A percentile compares a stretch with the other conserved stretches of the same genome.
Conservation (phyloP, 2,329 filamentous ascomycete genomes). For the Alternaria tenuissima region DNA sequence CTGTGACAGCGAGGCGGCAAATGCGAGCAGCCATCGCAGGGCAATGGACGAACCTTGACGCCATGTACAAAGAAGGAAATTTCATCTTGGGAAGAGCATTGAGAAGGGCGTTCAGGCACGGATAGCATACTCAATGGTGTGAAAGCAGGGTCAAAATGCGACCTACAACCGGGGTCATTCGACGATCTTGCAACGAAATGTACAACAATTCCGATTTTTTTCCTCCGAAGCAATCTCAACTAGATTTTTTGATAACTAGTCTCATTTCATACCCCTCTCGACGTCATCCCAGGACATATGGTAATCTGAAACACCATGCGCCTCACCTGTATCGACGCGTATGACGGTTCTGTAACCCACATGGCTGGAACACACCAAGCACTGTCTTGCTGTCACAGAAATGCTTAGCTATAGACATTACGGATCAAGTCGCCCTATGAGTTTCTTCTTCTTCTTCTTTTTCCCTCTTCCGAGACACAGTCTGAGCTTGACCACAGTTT, state of each 20-base stretch:
- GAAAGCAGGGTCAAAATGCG: background rate
- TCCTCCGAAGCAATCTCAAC: background rate
- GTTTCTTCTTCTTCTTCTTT: background rate
- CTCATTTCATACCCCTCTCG: background rate
- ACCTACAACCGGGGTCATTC: background rate
- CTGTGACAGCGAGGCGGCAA: background rate
- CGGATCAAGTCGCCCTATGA: background rate
- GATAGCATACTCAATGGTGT: background rate
- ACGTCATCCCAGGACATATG: background rate
- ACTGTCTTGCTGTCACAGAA: constrained; percentile 6
- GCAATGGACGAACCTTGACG: background rate
- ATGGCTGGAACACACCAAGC: constrained; percentile 3
- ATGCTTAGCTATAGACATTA: background rate
- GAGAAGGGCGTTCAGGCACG: constrained; percentile 8
- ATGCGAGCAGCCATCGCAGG: background rate
- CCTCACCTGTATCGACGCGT: background rate
- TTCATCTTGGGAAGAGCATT: background rate
- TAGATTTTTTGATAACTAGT: background rate
- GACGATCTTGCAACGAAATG: constrained; percentile 6
- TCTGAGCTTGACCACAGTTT: background rate
- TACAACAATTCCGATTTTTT: constrained; percentile 1
- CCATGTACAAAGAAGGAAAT: constrained; percentile 5
- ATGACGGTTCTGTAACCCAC: constrained; percentile 2
- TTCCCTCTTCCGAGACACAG: background rate
- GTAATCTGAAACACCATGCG: constrained; percentile 1